Evolutionary conservation across 768 basidiomycete species (phyloP).

Genomic region (Boletus tylopilopsis): DNA sequence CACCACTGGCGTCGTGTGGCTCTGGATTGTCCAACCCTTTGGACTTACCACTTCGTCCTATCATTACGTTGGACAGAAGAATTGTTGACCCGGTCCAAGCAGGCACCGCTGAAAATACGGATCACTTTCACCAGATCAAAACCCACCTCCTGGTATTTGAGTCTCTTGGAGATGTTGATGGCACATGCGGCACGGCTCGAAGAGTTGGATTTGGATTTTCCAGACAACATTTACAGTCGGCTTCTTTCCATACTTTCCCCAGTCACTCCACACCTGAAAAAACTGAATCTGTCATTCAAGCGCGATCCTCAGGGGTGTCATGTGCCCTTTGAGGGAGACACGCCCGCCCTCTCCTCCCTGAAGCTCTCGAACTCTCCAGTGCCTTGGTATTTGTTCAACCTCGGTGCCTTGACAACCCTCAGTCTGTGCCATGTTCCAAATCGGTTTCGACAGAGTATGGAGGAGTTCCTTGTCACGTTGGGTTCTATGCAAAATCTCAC

Average conservation of each 20-base stretch:
- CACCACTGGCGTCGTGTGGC: constrained; percentile 41
- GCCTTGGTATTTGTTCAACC: background rate
- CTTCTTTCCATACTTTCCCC: background rate
- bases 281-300: background rate
- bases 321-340: background rate
- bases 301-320: too few relatives aligned
- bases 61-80: constrained; percentile 36
- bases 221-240: background rate
- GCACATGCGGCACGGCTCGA: background rate
- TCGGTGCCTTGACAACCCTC: constrained; percentile 31
- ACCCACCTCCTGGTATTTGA: background rate
- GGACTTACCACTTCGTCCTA: constrained; percentile 32
- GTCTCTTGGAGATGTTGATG: background rate
- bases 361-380: background rate
- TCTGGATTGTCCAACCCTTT: constrained; percentile 36
- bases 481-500: constrained; percentile 32
- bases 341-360: background rate
- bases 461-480: constrained; percentile 32
- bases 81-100: constrained; percentile 42
- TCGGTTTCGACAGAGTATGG: constrained; percentile 22
- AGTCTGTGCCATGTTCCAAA: constrained; percentile 24
- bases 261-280: background rate
- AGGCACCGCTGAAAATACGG: constrained; percentile 24
- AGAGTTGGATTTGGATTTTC: background rate
- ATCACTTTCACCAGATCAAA: background rate